Evolutionary conservation across 306 rosid genomes (phyloP).

Genomic region (Lathyrus aphaca): DNA sequence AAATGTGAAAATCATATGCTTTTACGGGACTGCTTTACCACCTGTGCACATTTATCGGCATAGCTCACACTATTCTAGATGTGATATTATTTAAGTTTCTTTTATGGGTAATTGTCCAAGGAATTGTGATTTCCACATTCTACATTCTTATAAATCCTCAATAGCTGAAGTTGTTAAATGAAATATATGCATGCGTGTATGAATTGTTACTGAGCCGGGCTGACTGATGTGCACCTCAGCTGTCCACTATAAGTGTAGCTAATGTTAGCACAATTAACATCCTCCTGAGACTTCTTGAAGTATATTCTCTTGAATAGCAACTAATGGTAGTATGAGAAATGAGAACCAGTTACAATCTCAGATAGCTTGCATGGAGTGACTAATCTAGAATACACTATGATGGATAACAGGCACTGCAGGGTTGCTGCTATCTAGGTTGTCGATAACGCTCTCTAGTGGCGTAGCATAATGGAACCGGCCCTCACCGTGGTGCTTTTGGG

Average conservation of each 20-base stretch:
- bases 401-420: neutral
- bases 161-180: neutral
- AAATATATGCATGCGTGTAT: neutral
- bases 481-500: too few species aligned
- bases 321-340: neutral
- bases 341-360: neutral
- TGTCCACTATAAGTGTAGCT: neutral
- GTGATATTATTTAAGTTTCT: neutral
- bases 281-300: neutral
- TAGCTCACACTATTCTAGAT: neutral
- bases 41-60: neutral
- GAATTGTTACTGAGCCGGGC: conserved; percentile 8
- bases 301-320: neutral
- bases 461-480: too few species aligned
- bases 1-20: neutral
- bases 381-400: neutral
- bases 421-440: too few species aligned
- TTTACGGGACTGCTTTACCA: neutral
- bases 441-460: too few species aligned
- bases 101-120: neutral
- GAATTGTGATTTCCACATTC: neutral
- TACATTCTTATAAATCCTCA: neutral
- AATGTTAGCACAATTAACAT: neutral
- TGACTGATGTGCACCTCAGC: neutral
- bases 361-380: neutral